A percentile compares a stretch with the other conserved stretches of the same genome.
These are phyloP conservation scores for Graphiopsis chlorocephala DNA, from an alignment of 2,329 filamentous ascomycete species.

Conservation along the genomic window DNA sequence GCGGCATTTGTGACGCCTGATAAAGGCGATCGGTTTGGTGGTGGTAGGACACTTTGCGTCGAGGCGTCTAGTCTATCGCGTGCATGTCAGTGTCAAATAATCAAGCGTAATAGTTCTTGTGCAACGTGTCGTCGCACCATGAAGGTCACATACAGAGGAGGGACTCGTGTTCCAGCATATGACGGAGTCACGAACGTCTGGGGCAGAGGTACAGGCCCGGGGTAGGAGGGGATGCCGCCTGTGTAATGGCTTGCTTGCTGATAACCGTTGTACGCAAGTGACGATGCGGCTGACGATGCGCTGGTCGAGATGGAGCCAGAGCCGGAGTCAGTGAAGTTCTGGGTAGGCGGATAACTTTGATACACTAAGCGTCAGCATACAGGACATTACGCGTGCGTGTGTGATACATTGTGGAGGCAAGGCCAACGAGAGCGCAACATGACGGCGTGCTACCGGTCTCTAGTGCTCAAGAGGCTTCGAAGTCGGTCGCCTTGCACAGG, in stretches of 20 bases:
- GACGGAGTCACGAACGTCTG: constrained; percentile 41
- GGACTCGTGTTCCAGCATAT: constrained; percentile 39
- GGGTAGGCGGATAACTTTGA: constrained; percentile 50
- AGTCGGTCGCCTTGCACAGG: constrained; percentile 4
- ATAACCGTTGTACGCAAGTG: constrained; percentile 42
- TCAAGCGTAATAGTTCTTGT: constrained; percentile 13
- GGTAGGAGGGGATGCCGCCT: constrained; percentile 31
- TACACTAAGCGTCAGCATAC: constrained; percentile 12
- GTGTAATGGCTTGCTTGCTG: constrained; percentile 36
- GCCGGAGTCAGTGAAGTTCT: constrained; percentile 55
- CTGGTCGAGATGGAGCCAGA: constrained; percentile 54
- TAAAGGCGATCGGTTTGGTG: constrained; percentile 28
- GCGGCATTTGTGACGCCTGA: constrained; percentile 27
- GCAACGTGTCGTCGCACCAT: constrained; percentile 21
- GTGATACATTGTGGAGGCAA: constrained; percentile 2
- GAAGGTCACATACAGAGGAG: constrained; percentile 44
- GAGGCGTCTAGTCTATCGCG: constrained; percentile 30
- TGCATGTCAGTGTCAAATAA: constrained; percentile 25
- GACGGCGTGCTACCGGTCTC: background rate
- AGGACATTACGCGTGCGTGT: constrained; percentile 8
- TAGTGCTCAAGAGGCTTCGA: background rate
- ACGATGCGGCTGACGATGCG: constrained; percentile 51
- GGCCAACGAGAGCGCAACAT: constrained; percentile 2
- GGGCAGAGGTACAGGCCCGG: constrained; percentile 34
- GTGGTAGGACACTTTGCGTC: constrained; percentile 29